A percentile compares a stretch with the other conserved stretches of the same genome.
Conservation (phyloP, 257 asterid species). For the Solanum pennellii region DNA sequence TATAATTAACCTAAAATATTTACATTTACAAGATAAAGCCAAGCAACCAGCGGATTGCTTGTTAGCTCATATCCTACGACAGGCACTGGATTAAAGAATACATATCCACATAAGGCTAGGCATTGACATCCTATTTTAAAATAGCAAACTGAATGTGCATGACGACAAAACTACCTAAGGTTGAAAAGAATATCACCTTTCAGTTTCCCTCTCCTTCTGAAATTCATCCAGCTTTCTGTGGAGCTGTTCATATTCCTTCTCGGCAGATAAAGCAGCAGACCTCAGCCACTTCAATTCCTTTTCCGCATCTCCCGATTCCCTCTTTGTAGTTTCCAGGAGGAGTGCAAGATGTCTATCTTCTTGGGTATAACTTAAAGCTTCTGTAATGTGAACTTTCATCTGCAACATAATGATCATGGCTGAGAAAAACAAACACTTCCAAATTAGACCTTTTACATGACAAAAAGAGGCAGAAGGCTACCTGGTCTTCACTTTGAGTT, state of each 20-base stretch:
- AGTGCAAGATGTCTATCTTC: slow-evolving; percentile 60
- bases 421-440: slow-evolving; percentile 1
- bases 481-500: slow-evolving; percentile 77
- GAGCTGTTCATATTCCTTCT: slow-evolving; percentile 89
- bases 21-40: neutral
- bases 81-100: neutral
- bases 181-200: slow-evolving; percentile 39
- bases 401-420: slow-evolving; percentile 27
- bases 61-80: neutral
- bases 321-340: slow-evolving; percentile 53
- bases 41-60: neutral
- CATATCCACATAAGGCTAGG: neutral
- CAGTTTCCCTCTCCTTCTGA: slow-evolving; percentile 47
- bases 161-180: neutral
- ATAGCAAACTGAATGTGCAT: neutral
- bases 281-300: slow-evolving; percentile 88
- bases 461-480: slow-evolving; percentile 8
- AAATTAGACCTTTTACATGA: neutral
- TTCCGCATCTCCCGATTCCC: slow-evolving; percentile 89
- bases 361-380: slow-evolving; percentile 46
- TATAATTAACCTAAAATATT: neutral
- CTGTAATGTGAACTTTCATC: slow-evolving; percentile 56
- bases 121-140: neutral
- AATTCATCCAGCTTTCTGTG: slow-evolving; percentile 66
- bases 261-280: slow-evolving; percentile 53